Evolutionary conservation across 2,329 filamentous ascomycete genomes (phyloP), one percentile per base, ranked within the genome.

Genomic region (Curvularia sp.): DNA sequence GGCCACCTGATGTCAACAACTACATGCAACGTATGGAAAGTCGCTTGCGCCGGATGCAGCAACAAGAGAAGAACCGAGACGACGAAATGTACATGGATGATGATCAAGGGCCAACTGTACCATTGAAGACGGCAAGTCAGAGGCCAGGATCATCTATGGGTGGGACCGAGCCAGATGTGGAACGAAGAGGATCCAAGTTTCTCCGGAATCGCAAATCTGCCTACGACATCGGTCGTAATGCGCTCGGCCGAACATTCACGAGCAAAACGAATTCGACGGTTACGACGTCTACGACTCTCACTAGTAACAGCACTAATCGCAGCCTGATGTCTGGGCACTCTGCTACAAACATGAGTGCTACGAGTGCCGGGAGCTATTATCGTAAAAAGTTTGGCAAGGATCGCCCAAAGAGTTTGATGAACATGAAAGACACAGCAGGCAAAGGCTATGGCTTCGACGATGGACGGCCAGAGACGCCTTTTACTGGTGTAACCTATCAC

Each of bases 251-350:
- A 47, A 95, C 92, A 0, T 91, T 90, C 65, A 97, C 94, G 3
- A 96, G 89, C 31, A 97, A 96, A 76, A 97, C 93, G 1, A 92
- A 87, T 65, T 89, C 89, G 4, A 95, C 92, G 1, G 87, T 82
- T 28, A 82, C 83, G n/a, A 58, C 56, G 1, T 87, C 82, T 28
- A 82, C 83, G n/a, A 58, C 56, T 26, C 85, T 85, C 67, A 82
- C 82, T 58, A 90, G 86, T 63, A 86, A 84, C 41, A 91, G 89
- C 63, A 97, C 92, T 15, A 88, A 89, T 67, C 87, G 89, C 68
- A 98, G 92, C 70, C 77, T 99, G 43, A 97, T 97, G 94, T 98
- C 94, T 75, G 95, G 94, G 3, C 85, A 87, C 52, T 98, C 95
- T 53, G 95, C 95, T 0, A 89, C 93, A 50, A 94, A 86, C 12